Base-by-base conservation (phyloP, 192 early-diverging fungal species). In the Coemansia sp. region DNA sequence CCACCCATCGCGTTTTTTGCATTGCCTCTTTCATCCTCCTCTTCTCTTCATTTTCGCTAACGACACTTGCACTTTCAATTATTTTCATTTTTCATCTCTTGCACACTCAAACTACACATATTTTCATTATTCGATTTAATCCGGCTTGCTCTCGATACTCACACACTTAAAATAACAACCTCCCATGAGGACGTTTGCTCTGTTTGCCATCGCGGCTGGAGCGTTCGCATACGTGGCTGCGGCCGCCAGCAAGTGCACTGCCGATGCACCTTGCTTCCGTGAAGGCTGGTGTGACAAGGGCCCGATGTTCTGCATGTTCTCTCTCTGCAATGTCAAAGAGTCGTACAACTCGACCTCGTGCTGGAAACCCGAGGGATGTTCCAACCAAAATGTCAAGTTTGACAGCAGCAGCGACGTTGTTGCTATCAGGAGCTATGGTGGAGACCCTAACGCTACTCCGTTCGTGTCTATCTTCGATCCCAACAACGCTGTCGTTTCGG, bases 381-480 rank as follows among this genome's bases (percentile, higher is more conserved):
- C 66, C 8, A 70, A 58, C 62, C 64, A 80, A 43, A 68, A 62
- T 11, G 64, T 75, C 11, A 43, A 62, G 35, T 86, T 86, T 65
- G 74, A 68, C 53, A 73, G 62, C 47, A 58, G 62, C 13, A 32
- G 35, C 67, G 76, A 77, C 16, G 61, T 69, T 13, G 64, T 78
- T 16, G 39, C 65, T 13, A 66, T 83, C 14, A 47, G 17, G 4
- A 58, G 59, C 57, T 82, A 77, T 64, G 17, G 37, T 3, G 76
- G 80, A 35, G 62, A 80, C 26, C 69, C 72, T 16, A 71, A 66
- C 75, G 70, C 61, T 60, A 67, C 39, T 23, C 78, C 86, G 6
- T 82, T 86, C 47, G 85, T 86, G 4, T 78, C 76, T 0, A 60
- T 79, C 4, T 79, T 79, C 49, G 82, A 84, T 30, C 76, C 82